Percentiles rank a stretch among this genome's conserved stretches.
Conservation (phyloP, 371 early-diverging fungal genomes). For the Zopfochytrium polystomum region DNA sequence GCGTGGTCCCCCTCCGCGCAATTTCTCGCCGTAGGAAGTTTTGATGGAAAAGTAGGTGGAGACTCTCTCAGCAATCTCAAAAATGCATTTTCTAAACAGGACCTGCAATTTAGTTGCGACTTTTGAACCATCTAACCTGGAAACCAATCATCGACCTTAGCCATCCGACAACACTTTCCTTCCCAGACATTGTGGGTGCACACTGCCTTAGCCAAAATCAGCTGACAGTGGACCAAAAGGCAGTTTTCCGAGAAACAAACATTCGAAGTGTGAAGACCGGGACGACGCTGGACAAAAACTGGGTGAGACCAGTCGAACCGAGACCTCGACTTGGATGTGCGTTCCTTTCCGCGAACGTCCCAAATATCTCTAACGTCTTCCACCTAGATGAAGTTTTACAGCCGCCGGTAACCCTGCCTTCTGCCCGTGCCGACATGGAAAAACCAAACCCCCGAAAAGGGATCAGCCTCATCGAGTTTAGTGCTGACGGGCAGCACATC, state of each 20-base stretch:
- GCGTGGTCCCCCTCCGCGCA: constrained; percentile 73
- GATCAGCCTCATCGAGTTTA: constrained; percentile 59
- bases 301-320: constrained; percentile 18
- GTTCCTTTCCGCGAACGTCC: constrained; percentile 2
- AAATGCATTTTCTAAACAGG: constrained; percentile 1
- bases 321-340: constrained; percentile 30
- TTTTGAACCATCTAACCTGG: constrained; percentile 54
- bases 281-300: constrained; percentile 1
- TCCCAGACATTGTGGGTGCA: constrained; percentile 35
- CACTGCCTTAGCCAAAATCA: too few relatives aligned
- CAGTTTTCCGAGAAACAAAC: constrained; percentile 33
- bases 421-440: constrained; percentile 55
- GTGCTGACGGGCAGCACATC: constrained; percentile 53
- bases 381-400: constrained; percentile 33
- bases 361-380: not conserved
- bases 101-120: constrained; percentile 28
- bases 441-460: constrained; percentile 60
- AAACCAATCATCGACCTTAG: constrained; percentile 45
- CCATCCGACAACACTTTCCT: constrained; percentile 39
- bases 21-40: constrained; percentile 74
- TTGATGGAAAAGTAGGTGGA: constrained; percentile 64
- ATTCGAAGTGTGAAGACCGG: constrained; percentile 12
- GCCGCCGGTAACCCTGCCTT: constrained; percentile 48
- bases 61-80: not conserved
- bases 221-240: too few relatives aligned